Evolutionary conservation across 1,139 yeast species (phyloP).

Genomic region (Nakaseomyces kungkrabaensis): DNA sequence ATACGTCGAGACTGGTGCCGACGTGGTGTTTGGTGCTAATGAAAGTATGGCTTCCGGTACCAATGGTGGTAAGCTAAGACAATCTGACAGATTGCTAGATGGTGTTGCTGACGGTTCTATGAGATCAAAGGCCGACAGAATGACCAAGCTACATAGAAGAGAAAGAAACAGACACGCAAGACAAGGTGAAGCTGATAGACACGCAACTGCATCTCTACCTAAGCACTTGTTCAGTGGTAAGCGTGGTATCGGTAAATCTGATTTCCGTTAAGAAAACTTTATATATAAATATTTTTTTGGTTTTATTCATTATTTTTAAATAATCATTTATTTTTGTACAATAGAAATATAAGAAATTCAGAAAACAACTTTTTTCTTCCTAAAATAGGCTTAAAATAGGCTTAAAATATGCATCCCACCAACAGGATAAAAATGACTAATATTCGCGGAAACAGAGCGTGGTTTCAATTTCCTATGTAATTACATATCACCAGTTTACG

Average conservation of each 20-base stretch:
- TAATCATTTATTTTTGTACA: no score
- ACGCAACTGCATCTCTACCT: conserved; percentile 72
- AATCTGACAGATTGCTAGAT: conserved; percentile 73
- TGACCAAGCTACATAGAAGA: conserved; percentile 83
- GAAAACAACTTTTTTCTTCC: no score
- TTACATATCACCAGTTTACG: no score
- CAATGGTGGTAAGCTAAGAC: conserved; percentile 40
- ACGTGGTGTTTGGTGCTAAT: conserved; percentile 47
- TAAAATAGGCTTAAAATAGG: no score
- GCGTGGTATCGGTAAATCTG: conserved; percentile 86
- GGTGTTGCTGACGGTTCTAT: conserved; percentile 80
- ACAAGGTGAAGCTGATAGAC: conserved; percentile 95
- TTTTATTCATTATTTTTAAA: not conserved
- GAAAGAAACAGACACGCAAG: conserved; percentile 88
- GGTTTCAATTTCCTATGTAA: no score
- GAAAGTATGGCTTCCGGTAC: conserved; percentile 21
- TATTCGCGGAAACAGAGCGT: no score
- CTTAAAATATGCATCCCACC: no score
- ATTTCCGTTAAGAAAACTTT: conserved; percentile 33
- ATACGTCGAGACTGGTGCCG: conserved; percentile 58
- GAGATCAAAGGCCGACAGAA: conserved; percentile 78
- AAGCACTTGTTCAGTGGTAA: conserved; percentile 95
- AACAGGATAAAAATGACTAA: no score
- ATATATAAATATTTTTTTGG: not conserved
- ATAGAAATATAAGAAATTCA: no score